A percentile compares a stretch with the other conserved stretches of the same genome.
Conservation (phyloP, 805 yeast species). For the Yamadazyma olivae region DNA sequence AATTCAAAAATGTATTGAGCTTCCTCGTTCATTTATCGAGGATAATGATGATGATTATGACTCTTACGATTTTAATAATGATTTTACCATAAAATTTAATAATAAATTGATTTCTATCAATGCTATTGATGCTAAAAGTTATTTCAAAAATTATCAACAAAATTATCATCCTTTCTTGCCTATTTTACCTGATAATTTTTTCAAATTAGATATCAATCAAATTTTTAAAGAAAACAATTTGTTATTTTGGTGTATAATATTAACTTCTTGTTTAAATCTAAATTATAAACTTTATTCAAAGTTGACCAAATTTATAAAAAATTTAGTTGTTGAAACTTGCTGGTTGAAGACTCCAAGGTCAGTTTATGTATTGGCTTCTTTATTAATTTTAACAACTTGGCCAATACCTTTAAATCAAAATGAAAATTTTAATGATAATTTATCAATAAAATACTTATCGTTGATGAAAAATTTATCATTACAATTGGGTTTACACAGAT, state of each 20-base stretch:
- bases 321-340: constrained; percentile 38
- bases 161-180: constrained; percentile 32
- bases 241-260: constrained; percentile 40
- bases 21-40: constrained; percentile 7
- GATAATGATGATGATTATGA: constrained; percentile 1
- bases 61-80: constrained; percentile 1
- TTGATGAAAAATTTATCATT: constrained; percentile 37
- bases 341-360: constrained; percentile 47
- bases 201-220: constrained; percentile 14
- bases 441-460: constrained; percentile 34
- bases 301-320: constrained; percentile 31
- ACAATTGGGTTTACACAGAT: constrained; percentile 42
- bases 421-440: constrained; percentile 25
- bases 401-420: constrained; percentile 32
- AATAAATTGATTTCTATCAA: constrained; percentile 2
- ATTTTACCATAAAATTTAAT: constrained; percentile 7
- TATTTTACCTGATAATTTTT: constrained; percentile 25
- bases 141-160: constrained; percentile 20
- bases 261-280: constrained; percentile 28
- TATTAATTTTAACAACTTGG: constrained; percentile 44
- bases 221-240: constrained; percentile 27
- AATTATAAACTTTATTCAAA: constrained; percentile 17
- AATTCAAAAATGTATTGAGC: constrained; percentile 21
- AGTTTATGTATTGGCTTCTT: constrained; percentile 34
- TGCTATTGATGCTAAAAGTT: constrained; percentile 4